phyloP scores from a whole-genome alignment of 2,329 filamentous ascomycete genomes.

The Thyridium curvatum region DNA sequence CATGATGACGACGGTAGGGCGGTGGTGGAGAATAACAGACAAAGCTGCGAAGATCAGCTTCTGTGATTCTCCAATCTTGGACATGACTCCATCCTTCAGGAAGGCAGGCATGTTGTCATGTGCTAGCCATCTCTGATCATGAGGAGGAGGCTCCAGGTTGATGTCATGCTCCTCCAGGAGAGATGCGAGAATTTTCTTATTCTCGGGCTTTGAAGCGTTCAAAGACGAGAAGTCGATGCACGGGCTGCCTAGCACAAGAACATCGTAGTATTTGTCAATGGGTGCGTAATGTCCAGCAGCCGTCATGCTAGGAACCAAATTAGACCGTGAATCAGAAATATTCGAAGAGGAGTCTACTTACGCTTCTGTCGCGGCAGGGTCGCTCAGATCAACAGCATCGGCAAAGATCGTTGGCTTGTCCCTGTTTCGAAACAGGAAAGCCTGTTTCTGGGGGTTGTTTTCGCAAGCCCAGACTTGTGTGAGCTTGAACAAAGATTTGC shows the following conservation, averaged over 20 bases:
- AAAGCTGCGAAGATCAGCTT: constrained; percentile 17
- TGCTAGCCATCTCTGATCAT: no score
- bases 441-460: constrained; percentile 58
- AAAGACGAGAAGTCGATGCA: constrained; percentile 69
- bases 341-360: constrained; percentile 25
- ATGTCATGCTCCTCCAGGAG: constrained; percentile 12
- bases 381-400: constrained; percentile 50
- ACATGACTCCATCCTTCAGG: no score
- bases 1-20: constrained; percentile 59
- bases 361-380: constrained; percentile 28
- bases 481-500: constrained; percentile 30
- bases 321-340: constrained; percentile 5
- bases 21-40: constrained; percentile 25
- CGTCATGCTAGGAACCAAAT: constrained; percentile 51
- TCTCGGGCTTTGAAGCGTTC: constrained; percentile 46
- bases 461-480: constrained; percentile 57
- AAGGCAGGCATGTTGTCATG: no score
- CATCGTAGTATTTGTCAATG: constrained; percentile 53
- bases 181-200: constrained; percentile 25
- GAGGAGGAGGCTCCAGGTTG: neutral
- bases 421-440: constrained; percentile 57
- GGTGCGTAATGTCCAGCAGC: constrained; percentile 54
- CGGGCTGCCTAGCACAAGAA: constrained; percentile 67
- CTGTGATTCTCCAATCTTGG: constrained; percentile 11
- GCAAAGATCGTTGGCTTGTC: constrained; percentile 45